Evolutionary conservation across 2,329 filamentous ascomycete species (phyloP).

Genomic region (Fusarium floridanum): DNA sequence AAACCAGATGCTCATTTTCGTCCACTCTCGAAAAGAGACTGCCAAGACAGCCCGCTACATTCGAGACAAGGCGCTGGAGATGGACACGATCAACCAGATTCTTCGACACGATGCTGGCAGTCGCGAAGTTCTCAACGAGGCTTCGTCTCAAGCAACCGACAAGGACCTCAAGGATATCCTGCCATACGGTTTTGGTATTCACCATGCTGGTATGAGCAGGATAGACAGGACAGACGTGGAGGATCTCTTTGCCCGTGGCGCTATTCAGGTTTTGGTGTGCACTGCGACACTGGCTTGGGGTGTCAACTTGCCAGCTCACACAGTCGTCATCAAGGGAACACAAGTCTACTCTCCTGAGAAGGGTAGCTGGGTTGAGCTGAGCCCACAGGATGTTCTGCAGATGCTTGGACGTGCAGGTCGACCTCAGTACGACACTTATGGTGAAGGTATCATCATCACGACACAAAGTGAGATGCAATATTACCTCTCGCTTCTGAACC

Average conservation of each 20-base stretch:
- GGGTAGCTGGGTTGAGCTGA: conserved; percentile 97
- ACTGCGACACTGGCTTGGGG: conserved; percentile 99
- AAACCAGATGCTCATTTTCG: conserved; percentile 99
- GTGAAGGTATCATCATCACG: conserved; percentile 98
- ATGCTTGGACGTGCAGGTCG: conserved; percentile 98
- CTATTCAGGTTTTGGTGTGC: conserved; percentile 94
- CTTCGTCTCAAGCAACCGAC: conserved; percentile 85
- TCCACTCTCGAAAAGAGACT: conserved; percentile 98
- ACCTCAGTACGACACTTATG: conserved; percentile 97
- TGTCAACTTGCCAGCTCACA: conserved; percentile 97
- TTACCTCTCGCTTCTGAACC: conserved; percentile 95
- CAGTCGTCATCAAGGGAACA: conserved; percentile 98
- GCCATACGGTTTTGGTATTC: conserved; percentile 97
- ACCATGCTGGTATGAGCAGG: conserved; percentile 97
- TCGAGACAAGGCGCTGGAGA: conserved; percentile 94
- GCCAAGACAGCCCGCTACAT: conserved; percentile 98
- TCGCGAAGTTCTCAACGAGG: conserved; percentile 87
- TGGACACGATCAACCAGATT: conserved; percentile 97
- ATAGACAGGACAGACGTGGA: conserved; percentile 96
- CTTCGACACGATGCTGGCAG: conserved; percentile 92
- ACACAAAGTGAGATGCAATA: conserved; percentile 96
- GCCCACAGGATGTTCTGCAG: conserved; percentile 96
- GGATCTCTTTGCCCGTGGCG: conserved; percentile 90
- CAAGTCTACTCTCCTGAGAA: conserved; percentile 98
- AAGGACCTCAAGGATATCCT: conserved; percentile 92